Conservation (phyloP, 2,329 filamentous ascomycete species). For the Scedosporium dehoogii region DNA sequence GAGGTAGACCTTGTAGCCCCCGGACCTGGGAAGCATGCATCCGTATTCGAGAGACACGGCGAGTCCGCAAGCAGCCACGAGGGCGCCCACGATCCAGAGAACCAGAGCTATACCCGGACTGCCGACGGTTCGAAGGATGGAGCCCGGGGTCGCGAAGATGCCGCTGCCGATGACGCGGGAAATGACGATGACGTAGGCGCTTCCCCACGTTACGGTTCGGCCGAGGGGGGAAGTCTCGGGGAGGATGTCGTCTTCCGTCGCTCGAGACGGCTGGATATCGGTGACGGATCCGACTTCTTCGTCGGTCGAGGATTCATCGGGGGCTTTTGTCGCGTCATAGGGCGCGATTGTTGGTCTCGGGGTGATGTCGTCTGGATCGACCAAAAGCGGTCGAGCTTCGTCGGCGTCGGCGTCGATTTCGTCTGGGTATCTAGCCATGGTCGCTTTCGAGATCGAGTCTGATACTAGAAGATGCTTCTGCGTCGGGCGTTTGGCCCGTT, state of each 20-base stretch:
- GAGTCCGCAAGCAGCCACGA: conserved; percentile 51
- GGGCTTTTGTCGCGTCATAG: neutral
- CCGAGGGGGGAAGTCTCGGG: conserved; percentile 49
- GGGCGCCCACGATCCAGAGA: conserved; percentile 53
- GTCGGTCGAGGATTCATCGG: neutral
- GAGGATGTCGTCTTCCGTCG: conserved; percentile 46
- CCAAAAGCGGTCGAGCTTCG: neutral
- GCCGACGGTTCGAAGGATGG: conserved; percentile 56
- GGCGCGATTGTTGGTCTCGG: neutral
- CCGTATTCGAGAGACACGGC: conserved; percentile 58
- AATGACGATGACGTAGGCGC: conserved; percentile 57
- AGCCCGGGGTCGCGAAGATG: conserved; percentile 62
- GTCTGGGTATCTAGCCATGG: neutral
- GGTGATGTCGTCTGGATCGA: neutral
- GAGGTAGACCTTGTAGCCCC: conserved; percentile 61
- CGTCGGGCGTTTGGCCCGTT: neutral
- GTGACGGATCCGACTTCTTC: neutral
- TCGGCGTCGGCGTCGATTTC: neutral
- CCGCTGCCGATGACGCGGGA: conserved; percentile 60
- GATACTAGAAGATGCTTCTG: too few relatives aligned
- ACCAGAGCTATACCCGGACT: conserved; percentile 53
- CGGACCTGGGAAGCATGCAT: conserved; percentile 59
- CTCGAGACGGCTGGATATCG: conserved; percentile 1
- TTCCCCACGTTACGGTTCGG: conserved; percentile 51
- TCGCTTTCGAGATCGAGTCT: neutral